Conservation (phyloP, 1,284 basidiomycete genomes). For the Leccinum colubrinum region DNA sequence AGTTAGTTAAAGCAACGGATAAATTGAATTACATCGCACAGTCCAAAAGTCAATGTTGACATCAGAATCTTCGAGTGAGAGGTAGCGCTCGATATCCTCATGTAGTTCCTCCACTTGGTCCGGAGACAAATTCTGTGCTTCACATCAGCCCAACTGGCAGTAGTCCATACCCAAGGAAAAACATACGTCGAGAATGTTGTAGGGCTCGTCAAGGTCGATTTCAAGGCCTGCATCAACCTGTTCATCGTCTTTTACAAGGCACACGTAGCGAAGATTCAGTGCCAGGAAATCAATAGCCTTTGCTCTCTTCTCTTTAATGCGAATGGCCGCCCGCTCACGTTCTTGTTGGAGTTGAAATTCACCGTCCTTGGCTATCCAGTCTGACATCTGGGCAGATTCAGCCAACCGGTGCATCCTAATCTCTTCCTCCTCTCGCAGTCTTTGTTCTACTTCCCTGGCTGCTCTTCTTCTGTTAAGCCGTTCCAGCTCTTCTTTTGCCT, state of each 20-base stretch:
- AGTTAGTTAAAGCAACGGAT: conserved; percentile 9
- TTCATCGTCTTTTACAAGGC: conserved; percentile 61
- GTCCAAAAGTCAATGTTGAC: conserved; percentile 97
- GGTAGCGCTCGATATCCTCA: conserved; percentile 91
- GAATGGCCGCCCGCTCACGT: conserved; percentile 85
- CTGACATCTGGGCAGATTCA: conserved; percentile 95
- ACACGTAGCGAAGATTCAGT: conserved; percentile 88
- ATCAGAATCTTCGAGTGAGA: conserved; percentile 83
- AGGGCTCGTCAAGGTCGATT: conserved; percentile 97
- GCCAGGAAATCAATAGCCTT: conserved; percentile 95
- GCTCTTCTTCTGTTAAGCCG: conserved; percentile 87
- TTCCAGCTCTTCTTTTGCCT: conserved; percentile 95
- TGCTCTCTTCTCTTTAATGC: conserved; percentile 93
- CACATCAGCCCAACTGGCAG: conserved; percentile 19
- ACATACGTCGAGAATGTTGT: conserved; percentile 88
- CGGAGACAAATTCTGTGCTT: conserved; percentile 73
- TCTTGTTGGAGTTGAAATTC: conserved; percentile 98
- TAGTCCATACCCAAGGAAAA: not conserved
- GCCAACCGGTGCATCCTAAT: conserved; percentile 83
- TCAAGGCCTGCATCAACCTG: conserved; percentile 86
- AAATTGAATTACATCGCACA: conserved; percentile 44
- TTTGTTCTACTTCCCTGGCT: conserved; percentile 88
- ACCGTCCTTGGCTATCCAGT: conserved; percentile 97
- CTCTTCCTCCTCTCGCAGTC: conserved; percentile 90
- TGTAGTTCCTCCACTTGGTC: conserved; percentile 93